Percentiles rank a stretch among this genome's conserved stretches.
Conservation (phyloP, 2,329 filamentous ascomycete species). For the Sclerotinia nivalis region DNA sequence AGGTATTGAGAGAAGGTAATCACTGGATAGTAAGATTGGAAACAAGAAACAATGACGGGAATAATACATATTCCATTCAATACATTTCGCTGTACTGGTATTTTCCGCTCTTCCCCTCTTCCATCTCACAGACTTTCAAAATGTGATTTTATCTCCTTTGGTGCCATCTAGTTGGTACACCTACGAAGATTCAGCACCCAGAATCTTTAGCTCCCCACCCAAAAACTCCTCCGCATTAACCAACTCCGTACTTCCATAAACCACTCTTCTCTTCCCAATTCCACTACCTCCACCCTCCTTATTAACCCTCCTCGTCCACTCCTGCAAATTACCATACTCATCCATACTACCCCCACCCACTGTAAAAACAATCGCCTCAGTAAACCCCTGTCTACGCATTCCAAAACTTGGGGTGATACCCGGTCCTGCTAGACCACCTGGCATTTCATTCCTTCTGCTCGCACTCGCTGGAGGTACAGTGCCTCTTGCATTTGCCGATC, state of each 20-base stretch:
- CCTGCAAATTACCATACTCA: slow-evolving; percentile 95
- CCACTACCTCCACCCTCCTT: slow-evolving; percentile 56
- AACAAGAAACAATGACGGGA: not conserved
- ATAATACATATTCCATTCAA: not conserved
- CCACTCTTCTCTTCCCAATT: slow-evolving; percentile 74
- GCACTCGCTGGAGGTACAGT: slow-evolving; percentile 81
- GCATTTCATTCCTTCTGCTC: slow-evolving; percentile 50
- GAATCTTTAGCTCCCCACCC: slow-evolving; percentile 60
- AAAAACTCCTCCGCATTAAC: slow-evolving; percentile 70
- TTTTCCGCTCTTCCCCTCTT: not conserved
- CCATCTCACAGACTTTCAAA: not conserved
- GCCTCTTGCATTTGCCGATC: slow-evolving; percentile 87
- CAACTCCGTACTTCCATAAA: slow-evolving; percentile 91
- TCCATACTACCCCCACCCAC: slow-evolving; percentile 98
- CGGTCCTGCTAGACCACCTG: slow-evolving; percentile 49
- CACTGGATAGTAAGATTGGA: not conserved
- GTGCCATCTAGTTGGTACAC: not conserved
- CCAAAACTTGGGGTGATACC: slow-evolving; percentile 85
- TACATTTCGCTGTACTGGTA: not conserved
- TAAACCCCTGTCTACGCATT: slow-evolving; percentile 84
- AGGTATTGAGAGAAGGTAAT: too few relatives aligned
- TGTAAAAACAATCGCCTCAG: slow-evolving; percentile 89
- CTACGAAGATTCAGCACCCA: slow-evolving; percentile 54
- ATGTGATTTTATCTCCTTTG: not conserved
- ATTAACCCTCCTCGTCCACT: slow-evolving; percentile 74